A percentile compares a stretch with the other conserved stretches of the same genome.
Conservation (phyloP, 2,329 filamentous ascomycete genomes). For the Penicillium sp. region DNA sequence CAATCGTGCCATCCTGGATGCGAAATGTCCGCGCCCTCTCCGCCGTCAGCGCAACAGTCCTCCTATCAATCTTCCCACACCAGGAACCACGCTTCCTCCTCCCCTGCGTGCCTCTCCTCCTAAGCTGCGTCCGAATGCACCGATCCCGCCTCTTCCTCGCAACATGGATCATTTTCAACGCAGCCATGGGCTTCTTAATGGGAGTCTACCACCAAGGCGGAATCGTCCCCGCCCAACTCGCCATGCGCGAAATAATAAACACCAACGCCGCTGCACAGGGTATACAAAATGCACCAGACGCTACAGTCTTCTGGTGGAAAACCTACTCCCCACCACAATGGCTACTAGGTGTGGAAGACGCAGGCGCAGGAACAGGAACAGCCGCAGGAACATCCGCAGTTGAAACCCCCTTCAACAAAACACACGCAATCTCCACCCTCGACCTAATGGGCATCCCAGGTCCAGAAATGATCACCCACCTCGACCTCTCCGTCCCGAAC, state of each 20-base stretch:
- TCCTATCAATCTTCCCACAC: constrained; percentile 54
- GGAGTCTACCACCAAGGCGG: constrained; percentile 60
- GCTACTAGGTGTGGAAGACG: constrained; percentile 48
- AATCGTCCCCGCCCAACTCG: constrained; percentile 54
- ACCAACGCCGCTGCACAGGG: constrained; percentile 29
- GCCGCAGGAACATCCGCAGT: neutral
- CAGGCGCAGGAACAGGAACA: neutral
- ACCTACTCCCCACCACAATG: constrained; percentile 58
- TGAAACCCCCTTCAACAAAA: constrained; percentile 11
- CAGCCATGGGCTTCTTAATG: constrained; percentile 53
- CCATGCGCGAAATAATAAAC: constrained; percentile 45
- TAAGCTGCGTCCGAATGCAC: constrained; percentile 52
- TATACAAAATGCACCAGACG: constrained; percentile 27
- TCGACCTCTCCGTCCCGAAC: constrained; percentile 39
- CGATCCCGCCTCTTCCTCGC: constrained; percentile 46
- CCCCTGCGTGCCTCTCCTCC: constrained; percentile 55
- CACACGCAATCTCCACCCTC: constrained; percentile 47
- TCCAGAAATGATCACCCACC: constrained; percentile 42
- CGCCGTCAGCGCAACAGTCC: constrained; percentile 47
- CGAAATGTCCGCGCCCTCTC: constrained; percentile 48
- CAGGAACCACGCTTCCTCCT: constrained; percentile 59
- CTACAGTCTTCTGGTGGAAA: constrained; percentile 58
- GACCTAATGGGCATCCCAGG: constrained; percentile 56
- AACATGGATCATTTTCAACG: constrained; percentile 55
- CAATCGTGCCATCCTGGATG: constrained; percentile 35